Conservation (phyloP, 2,329 filamentous ascomycete genomes). For the Trichophyton mentagrophytes region DNA sequence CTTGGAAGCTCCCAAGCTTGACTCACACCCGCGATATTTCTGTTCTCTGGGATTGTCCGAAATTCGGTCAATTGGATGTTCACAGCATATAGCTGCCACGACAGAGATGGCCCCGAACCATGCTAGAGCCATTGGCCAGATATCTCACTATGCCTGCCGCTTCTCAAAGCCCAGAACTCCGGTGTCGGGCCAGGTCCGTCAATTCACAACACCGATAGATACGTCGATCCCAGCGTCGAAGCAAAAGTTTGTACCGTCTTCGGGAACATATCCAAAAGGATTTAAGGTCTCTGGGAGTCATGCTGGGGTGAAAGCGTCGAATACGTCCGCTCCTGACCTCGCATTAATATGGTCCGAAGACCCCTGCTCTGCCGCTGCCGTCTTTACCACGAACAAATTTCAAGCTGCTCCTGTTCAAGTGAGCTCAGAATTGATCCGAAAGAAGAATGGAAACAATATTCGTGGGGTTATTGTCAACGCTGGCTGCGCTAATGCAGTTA, state of each 20-base stretch:
- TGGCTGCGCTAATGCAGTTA: constrained; percentile 94
- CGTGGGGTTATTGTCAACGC: constrained; percentile 84
- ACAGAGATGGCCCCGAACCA: neutral
- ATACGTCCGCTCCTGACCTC: constrained; percentile 82
- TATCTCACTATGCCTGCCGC: neutral
- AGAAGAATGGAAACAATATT: constrained; percentile 55
- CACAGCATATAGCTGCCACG: neutral
- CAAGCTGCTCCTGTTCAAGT: constrained; percentile 90
- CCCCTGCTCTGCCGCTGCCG: constrained; percentile 75
- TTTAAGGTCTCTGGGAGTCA: constrained; percentile 78
- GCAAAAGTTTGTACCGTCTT: constrained; percentile 75
- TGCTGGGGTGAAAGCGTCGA: constrained; percentile 85
- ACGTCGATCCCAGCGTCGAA: constrained; percentile 60
- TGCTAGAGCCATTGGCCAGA: neutral
- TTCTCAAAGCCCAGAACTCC: neutral
- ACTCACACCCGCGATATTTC: neutral
- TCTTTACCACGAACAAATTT: constrained; percentile 98
- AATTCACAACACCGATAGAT: constrained; percentile 36
- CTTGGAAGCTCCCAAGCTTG: neutral
- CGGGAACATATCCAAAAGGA: constrained; percentile 77
- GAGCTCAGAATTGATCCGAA: constrained; percentile 57
- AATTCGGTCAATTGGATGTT: neutral
- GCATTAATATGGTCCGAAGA: constrained; percentile 76
- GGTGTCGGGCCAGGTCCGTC: constrained; percentile 24
- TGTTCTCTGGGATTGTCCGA: neutral